Conservation (phyloP, 495 filamentous ascomycete species). For the Neurospora cerealis region DNA sequence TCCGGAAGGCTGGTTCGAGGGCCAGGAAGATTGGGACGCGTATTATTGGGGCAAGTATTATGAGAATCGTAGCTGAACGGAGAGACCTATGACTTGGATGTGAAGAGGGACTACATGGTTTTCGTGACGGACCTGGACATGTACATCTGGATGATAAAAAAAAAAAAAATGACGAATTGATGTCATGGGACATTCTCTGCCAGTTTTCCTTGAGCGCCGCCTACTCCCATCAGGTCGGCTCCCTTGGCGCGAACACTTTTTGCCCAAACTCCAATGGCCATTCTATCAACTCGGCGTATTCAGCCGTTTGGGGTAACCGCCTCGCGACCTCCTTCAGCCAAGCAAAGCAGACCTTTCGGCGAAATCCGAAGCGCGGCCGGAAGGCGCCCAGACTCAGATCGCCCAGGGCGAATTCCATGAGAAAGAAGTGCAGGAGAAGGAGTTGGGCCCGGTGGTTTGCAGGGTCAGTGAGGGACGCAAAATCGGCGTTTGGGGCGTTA, state of each 20-base stretch:
- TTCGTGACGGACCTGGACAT: too few relatives aligned
- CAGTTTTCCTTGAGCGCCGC: not conserved
- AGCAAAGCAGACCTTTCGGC: slow-evolving; percentile 6
- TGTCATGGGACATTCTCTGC: too few relatives aligned
- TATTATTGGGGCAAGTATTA: not conserved
- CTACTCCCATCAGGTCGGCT: not conserved
- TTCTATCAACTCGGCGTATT: slow-evolving; percentile 11
- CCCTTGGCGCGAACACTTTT: not conserved
- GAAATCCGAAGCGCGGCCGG: slow-evolving; percentile 9
- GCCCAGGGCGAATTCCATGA: slow-evolving; percentile 22
- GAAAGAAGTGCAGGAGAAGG: slow-evolving; percentile 40
- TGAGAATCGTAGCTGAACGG: not conserved
- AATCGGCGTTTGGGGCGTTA: slow-evolving; percentile 27
- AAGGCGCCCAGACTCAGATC: slow-evolving; percentile 4
- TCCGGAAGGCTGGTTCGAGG: not conserved
- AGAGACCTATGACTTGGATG: not conserved
- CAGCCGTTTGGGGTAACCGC: slow-evolving; percentile 2
- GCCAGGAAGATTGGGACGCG: not conserved
- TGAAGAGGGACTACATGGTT: too few relatives aligned
- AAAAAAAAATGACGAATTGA: too few relatives aligned
- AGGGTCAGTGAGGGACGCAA: slow-evolving; percentile 33
- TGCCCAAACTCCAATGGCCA: slow-evolving; percentile 13
- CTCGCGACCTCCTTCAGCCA: slow-evolving; percentile 12
- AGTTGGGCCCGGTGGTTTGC: slow-evolving; percentile 33
- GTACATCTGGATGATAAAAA: too few relatives aligned